Conservation (phyloP, 2,329 filamentous ascomycete genomes). For the Orbilia brochopaga region DNA sequence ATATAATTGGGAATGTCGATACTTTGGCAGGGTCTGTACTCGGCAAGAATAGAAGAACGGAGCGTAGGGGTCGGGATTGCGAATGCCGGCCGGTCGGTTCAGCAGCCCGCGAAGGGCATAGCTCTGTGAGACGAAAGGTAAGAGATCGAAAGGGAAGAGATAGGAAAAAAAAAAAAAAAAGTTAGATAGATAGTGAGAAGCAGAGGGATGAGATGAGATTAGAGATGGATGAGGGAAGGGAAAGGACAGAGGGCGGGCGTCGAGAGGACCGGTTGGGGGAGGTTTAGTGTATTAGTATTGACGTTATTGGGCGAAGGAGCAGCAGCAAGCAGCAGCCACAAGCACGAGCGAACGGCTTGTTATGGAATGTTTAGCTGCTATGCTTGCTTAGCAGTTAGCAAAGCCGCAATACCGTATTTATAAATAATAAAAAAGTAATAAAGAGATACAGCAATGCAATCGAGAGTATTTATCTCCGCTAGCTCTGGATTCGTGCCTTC, state of each 20-base stretch:
- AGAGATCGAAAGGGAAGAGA: not conserved
- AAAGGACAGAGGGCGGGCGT: slow-evolving; percentile 4
- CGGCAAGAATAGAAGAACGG: slow-evolving; percentile 39
- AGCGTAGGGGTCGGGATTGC: slow-evolving; percentile 17
- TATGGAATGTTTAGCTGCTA: not conserved
- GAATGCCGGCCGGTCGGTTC: slow-evolving; percentile 34
- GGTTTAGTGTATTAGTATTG: not conserved
- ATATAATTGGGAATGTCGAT: slow-evolving; percentile 45
- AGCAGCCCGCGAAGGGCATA: slow-evolving; percentile 46
- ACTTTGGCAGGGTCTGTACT: slow-evolving; percentile 27
- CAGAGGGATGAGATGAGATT: slow-evolving; percentile 1
- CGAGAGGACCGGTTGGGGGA: not conserved
- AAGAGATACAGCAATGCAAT: not conserved
- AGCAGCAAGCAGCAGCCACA: not conserved
- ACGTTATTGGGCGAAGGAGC: slow-evolving; percentile 7
- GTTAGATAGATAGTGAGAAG: not conserved
- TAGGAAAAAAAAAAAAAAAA: not conserved
- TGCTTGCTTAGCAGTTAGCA: not conserved
- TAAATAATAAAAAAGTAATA: not conserved
- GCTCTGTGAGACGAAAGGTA: slow-evolving; percentile 19
- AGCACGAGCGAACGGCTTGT: not conserved
- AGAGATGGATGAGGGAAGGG: not conserved
- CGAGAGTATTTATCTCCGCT: not conserved
- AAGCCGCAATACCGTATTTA: not conserved
- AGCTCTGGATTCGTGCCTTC: not conserved